Conservation (phyloP, 2,329 filamentous ascomycete species). For the Colletotrichum nymphaeae region DNA sequence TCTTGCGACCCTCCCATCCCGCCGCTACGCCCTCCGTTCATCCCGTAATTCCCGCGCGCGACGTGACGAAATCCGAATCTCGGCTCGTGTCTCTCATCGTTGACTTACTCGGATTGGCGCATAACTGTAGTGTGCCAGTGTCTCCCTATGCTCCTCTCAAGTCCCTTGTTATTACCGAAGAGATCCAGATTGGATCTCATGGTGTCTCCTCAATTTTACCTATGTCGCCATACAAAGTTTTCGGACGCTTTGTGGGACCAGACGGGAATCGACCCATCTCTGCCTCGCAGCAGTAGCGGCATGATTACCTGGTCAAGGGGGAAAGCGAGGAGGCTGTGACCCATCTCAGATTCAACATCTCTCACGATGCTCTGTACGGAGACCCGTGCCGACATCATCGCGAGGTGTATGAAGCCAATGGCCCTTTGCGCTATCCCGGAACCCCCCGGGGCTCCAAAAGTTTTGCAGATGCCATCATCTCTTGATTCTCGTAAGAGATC, state of each 20-base stretch:
- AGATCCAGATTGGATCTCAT: too few relatives aligned
- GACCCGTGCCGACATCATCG: conserved; percentile 20
- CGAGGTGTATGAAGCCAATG: conserved; percentile 1
- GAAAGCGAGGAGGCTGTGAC: not conserved
- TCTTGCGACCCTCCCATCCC: not conserved
- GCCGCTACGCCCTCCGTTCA: conserved; percentile 12
- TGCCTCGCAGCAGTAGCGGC: conserved; percentile 15
- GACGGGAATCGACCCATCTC: conserved; percentile 10
- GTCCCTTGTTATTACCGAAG: too few relatives aligned
- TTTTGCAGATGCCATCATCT: conserved; percentile 13
- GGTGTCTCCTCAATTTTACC: conserved; percentile 19
- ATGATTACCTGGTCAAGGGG: not conserved
- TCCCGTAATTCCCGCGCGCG: conserved; percentile 34
- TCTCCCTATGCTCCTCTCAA: too few relatives aligned
- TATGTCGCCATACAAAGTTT: conserved; percentile 27
- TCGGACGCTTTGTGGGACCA: conserved; percentile 21
- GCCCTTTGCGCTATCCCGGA: not conserved
- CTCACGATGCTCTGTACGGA: not conserved
- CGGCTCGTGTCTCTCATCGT: not conserved
- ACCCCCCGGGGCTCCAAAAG: conserved; percentile 1
- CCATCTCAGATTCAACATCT: not conserved
- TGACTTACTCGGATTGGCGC: not conserved
- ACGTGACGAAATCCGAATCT: conserved; percentile 9
- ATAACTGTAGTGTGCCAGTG: not conserved
- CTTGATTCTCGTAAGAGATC: conserved; percentile 29